Conservation (phyloP, 2,329 filamentous ascomycete species). For the Berkeleyomyces rouxiae region DNA sequence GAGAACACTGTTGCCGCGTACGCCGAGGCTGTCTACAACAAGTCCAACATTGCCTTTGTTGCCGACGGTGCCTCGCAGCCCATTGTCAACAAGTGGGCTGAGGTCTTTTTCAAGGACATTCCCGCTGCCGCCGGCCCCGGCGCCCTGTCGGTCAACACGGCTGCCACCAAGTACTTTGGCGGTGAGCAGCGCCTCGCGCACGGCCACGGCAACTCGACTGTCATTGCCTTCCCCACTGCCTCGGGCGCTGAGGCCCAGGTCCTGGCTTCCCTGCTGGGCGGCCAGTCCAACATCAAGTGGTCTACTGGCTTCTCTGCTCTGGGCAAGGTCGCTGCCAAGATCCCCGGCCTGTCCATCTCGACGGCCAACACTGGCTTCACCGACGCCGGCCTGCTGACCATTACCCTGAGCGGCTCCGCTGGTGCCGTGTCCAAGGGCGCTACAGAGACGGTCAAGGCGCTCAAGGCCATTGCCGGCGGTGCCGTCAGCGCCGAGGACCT, state of each 20-base stretch:
- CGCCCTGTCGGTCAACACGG: conserved; percentile 31
- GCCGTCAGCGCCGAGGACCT: conserved; percentile 69
- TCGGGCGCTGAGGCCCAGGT: conserved; percentile 86
- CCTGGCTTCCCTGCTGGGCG: conserved; percentile 75
- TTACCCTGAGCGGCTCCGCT: conserved; percentile 64
- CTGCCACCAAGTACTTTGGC: conserved; percentile 74
- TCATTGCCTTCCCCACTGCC: conserved; percentile 69
- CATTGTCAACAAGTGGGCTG: conserved; percentile 74
- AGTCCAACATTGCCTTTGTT: conserved; percentile 80
- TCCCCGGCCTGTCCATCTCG: conserved; percentile 49
- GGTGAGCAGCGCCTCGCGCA: conserved; percentile 84
- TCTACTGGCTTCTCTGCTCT: conserved; percentile 81
- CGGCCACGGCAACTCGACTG: conserved; percentile 60
- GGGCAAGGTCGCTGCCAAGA: conserved; percentile 54
- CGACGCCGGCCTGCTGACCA: conserved; percentile 76
- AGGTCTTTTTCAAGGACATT: conserved; percentile 72
- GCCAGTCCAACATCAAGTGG: conserved; percentile 89
- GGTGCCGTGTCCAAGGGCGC: conserved; percentile 57
- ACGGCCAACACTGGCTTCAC: conserved; percentile 78
- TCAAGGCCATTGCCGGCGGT: conserved; percentile 67
- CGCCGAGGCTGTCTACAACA: conserved; percentile 64
- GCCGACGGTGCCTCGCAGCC: conserved; percentile 69
- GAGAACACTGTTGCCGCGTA: conserved; percentile 59
- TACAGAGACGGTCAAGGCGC: conserved; percentile 57
- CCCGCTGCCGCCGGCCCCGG: conserved; percentile 33